A percentile compares a stretch with the other conserved stretches of the same genome.
These are phyloP conservation scores for Ilex aquifolium DNA, from an alignment of 257 asterid species.

Conservation along the genomic window DNA sequence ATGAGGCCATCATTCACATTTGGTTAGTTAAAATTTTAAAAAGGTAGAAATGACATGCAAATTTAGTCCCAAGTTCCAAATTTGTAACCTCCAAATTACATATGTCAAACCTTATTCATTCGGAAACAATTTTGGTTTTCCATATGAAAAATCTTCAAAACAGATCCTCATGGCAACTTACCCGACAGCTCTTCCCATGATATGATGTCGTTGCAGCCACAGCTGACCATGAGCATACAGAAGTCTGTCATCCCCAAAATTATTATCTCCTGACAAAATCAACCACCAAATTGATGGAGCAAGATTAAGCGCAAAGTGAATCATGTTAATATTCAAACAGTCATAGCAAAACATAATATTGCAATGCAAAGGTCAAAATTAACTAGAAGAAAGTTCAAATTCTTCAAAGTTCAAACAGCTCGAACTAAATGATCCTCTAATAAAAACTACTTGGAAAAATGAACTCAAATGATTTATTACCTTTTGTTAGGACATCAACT, in stretches of 20 bases:
- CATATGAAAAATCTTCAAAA: background rate
- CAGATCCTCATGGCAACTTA: slow-evolving; percentile 26
- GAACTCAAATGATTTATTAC: slow-evolving; percentile 21
- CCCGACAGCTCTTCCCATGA: slow-evolving; percentile 99
- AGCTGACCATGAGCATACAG: slow-evolving; percentile 95
- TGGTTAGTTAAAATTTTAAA: too few relatives aligned
- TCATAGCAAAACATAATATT: background rate
- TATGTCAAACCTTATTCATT: background rate
- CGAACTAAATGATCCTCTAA: background rate
- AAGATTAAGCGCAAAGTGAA: background rate
- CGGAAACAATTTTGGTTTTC: background rate
- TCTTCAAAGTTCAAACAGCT: background rate
- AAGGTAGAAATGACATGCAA: too few relatives aligned
- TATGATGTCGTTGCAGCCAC: slow-evolving; percentile 90
- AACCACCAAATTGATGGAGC: slow-evolving; percentile 18
- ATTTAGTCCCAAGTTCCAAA: too few relatives aligned
- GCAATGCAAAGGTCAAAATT: background rate
- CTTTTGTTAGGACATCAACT: slow-evolving; percentile 96
- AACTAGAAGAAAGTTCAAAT: background rate
- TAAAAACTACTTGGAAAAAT: background rate
- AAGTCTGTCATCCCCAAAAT: slow-evolving; percentile 92
- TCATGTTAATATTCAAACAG: background rate
- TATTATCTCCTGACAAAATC: slow-evolving; percentile 72
- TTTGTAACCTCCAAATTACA: background rate
- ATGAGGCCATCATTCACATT: too few relatives aligned